Base-by-base conservation (phyloP, 2,329 filamentous ascomycete genomes). In the Amauroascus verrucosus region DNA sequence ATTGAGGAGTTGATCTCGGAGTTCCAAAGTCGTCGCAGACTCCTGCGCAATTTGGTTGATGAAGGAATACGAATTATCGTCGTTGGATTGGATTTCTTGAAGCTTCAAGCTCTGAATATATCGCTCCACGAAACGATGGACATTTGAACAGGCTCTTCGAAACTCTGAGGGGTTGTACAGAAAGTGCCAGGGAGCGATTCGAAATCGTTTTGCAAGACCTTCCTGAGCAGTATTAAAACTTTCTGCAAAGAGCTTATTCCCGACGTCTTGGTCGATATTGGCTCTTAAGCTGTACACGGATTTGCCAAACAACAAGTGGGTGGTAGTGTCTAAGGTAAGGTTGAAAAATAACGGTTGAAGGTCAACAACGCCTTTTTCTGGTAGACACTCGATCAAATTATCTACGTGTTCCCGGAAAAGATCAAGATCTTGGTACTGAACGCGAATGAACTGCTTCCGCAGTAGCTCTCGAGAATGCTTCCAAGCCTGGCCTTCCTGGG, bases 1-100 rank as follows among this genome's bases (percentile, higher is more conserved):
- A 44, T 82, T 81, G 26, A 89, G 76, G 51, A 91, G 73, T 68
- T 91, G 86, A 67, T 91, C 86, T 40, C 85, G 83, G 8, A 91
- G 75, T 8, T 86, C 77, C 18, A 58, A 58, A 5, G 54, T 55
- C 32, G 61, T 61, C 28, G 84, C 79, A 0, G 86, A 90, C 70
- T 85, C 87, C 41, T 75, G 74, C 35, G 86, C 86, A 11, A 91
- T 76, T 26, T 85, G 84, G 68, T 93, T 85, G 28, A 93, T 76
- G 69, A 93, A 91, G 2, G 11, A 33, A 40, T 44, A 51, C 14
- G 38, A 28, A 57, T 81, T 76, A 44, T 83, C 80, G 1, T 35
- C 41, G 8, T 20, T 9, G 0, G 40, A 16, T 1, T 93, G 78
- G 66, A 95, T 86, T 30, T 81, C 79, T 77, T 1, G 78, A 79